Evolutionary conservation across 2,329 filamentous ascomycete species (phyloP).

Genomic region (Grosmannia serpens): DNA sequence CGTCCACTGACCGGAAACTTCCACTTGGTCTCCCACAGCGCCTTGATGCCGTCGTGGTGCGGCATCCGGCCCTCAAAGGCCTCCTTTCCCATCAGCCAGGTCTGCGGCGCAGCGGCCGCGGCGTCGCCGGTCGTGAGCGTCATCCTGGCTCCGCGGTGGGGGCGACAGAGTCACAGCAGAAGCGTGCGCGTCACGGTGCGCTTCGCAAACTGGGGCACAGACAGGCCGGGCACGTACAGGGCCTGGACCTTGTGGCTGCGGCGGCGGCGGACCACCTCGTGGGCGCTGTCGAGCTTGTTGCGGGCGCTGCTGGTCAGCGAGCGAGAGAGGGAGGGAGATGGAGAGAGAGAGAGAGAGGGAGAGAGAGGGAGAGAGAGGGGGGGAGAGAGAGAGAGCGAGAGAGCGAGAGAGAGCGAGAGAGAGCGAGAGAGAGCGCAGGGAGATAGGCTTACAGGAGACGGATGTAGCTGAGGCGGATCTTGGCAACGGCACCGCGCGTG

Average conservation of each 20-base stretch:
- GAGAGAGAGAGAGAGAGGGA: neutral
- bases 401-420: neutral
- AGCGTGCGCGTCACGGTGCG: conserved; percentile 20
- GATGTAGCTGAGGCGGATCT: conserved; percentile 34
- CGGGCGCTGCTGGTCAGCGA: conserved; percentile 7
- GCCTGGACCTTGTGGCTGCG: conserved; percentile 15
- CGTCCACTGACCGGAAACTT: conserved; percentile 39
- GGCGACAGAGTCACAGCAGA: neutral
- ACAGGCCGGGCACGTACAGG: conserved; percentile 9
- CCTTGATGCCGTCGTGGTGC: conserved; percentile 48
- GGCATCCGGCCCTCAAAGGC: conserved; percentile 34
- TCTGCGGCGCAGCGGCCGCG: neutral
- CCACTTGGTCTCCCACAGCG: conserved; percentile 69
- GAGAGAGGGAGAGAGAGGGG: neutral
- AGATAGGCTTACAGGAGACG: conserved; percentile 9
- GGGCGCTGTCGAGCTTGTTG: conserved; percentile 7
- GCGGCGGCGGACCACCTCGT: conserved; percentile 14
- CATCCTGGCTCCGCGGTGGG: conserved; percentile 14
- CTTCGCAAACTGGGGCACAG: conserved; percentile 19
- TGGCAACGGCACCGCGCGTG: conserved; percentile 29
- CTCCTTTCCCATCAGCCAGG: conserved; percentile 11
- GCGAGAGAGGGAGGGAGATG: neutral
- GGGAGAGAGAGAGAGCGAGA: neutral
- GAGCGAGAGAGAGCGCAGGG: neutral
- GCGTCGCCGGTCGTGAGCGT: conserved; percentile 6